These are phyloP conservation scores for Cavenderia fasciculata DNA, from an alignment of 78 protist genomes.

Conservation along the genomic window DNA sequence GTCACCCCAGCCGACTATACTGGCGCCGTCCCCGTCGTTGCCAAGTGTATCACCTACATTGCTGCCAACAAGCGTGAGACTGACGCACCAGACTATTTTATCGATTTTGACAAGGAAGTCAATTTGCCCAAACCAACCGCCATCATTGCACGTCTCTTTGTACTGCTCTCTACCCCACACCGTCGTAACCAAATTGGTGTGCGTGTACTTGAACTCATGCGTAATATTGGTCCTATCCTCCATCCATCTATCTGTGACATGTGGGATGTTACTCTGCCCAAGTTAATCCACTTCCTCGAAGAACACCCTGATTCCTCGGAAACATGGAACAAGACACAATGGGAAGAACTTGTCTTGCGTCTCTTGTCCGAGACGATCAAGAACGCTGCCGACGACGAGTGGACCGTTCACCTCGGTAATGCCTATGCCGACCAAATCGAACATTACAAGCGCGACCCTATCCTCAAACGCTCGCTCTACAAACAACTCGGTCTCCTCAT, in stretches of 20 bases:
- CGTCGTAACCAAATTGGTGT: conserved; percentile 68
- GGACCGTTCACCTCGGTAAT: conserved; percentile 75
- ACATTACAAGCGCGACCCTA: conserved; percentile 53
- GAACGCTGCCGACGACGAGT: conserved; percentile 80
- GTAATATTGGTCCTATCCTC: conserved; percentile 62
- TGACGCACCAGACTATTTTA: conserved; percentile 67
- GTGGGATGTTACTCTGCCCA: conserved; percentile 85
- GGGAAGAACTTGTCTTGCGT: conserved; percentile 78
- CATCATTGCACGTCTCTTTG: conserved; percentile 76
- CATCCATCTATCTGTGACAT: conserved; percentile 83
- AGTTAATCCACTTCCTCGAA: conserved; percentile 38
- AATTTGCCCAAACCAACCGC: conserved; percentile 85
- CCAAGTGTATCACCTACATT: conserved; percentile 37
- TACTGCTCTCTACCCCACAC: conserved; percentile 48
- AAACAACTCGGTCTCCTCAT: conserved; percentile 74
- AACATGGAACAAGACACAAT: conserved; percentile 9
- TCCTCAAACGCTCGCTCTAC: conserved; percentile 28
- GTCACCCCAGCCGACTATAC: conserved; percentile 38
- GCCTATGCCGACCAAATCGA: conserved; percentile 50
- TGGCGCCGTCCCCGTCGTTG: conserved; percentile 42
- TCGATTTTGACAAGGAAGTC: conserved; percentile 81
- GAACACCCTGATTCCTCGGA: conserved; percentile 12
- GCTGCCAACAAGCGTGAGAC: conserved; percentile 34
- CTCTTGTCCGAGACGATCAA: conserved; percentile 70
- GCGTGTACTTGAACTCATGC: conserved; percentile 30